phyloP scores from a whole-genome alignment of 179 eudicot species.

The Actinidia arguta region DNA sequence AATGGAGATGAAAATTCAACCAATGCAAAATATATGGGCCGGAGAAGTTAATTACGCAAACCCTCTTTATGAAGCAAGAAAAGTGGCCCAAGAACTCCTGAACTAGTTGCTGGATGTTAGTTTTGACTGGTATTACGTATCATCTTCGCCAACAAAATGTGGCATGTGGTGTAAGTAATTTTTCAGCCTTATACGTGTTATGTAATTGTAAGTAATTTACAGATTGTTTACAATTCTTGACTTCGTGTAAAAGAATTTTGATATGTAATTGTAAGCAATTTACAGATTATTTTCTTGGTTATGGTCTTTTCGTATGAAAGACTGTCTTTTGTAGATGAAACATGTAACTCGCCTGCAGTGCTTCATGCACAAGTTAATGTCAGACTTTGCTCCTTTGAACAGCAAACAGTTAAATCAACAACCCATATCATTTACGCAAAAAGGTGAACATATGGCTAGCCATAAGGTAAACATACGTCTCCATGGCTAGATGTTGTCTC shows the following conservation, averaged over 20 bases:
- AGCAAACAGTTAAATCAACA: background rate
- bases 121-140: background rate
- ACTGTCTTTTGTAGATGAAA: background rate
- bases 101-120: conserved; percentile 13
- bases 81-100: conserved; percentile 47
- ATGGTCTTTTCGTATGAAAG: background rate
- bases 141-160: background rate
- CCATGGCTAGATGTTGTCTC: too few relatives aligned
- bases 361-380: background rate
- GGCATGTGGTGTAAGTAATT: background rate
- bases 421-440: too few relatives aligned
- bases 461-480: too few relatives aligned
- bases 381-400: background rate
- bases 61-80: conserved; percentile 70
- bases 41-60: conserved; percentile 52
- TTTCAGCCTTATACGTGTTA: background rate
- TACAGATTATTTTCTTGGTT: background rate
- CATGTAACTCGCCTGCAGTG: background rate
- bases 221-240: background rate
- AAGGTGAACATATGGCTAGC: too few relatives aligned
- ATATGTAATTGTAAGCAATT: background rate
- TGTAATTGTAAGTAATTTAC: background rate
- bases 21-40: conserved; percentile 74
- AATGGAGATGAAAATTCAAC: conserved; percentile 60
- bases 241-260: background rate